Percentiles rank a stretch among this genome's conserved stretches.
Evolutionary conservation across 2,329 filamentous ascomycete genomes (phyloP).

Genomic region (Helminthosporium solani): DNA sequence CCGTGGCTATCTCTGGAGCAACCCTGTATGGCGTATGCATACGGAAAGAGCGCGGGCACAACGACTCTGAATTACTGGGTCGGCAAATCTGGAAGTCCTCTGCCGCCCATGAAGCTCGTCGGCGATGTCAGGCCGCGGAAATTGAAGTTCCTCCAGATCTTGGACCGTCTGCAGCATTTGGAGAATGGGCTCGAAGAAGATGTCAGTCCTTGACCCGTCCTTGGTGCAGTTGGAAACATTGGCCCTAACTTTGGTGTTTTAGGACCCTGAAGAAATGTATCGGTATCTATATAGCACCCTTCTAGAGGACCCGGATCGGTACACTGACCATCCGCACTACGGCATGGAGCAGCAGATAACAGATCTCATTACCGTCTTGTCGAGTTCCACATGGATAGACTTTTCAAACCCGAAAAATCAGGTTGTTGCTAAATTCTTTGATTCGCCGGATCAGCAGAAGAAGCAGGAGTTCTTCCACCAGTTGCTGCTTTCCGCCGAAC

Average conservation of each 20-base stretch:
- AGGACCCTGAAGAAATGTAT: slow-evolving; percentile 47
- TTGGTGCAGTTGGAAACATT: slow-evolving; percentile 15
- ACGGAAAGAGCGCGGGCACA: slow-evolving; percentile 66
- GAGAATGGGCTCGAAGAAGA: slow-evolving; percentile 47
- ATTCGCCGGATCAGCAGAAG: slow-evolving; percentile 55
- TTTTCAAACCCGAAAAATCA: slow-evolving; percentile 70
- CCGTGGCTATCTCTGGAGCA: slow-evolving; percentile 75
- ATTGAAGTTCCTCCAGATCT: slow-evolving; percentile 55
- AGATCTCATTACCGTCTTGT: slow-evolving; percentile 69
- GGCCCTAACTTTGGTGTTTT: slow-evolving; percentile 36
- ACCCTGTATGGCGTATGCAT: slow-evolving; percentile 68
- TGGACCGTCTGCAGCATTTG: slow-evolving; percentile 46
- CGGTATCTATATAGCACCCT: slow-evolving; percentile 67
- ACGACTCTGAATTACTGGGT: slow-evolving; percentile 72
- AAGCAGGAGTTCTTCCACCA: slow-evolving; percentile 74
- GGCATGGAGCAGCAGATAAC: slow-evolving; percentile 70
- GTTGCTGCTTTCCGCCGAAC: slow-evolving; percentile 70
- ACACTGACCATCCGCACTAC: slow-evolving; percentile 56
- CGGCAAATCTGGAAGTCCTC: slow-evolving; percentile 57
- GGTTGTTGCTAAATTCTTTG: slow-evolving; percentile 71
- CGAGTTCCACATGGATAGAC: slow-evolving; percentile 71
- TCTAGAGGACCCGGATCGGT: slow-evolving; percentile 66
- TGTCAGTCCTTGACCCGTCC: slow-evolving; percentile 35
- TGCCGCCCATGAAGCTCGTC: slow-evolving; percentile 60
- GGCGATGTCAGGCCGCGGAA: slow-evolving; percentile 61